These are phyloP conservation scores for Hirschioporus abietinus DNA, from an alignment of 768 basidiomycete genomes.

Conservation along the genomic window DNA sequence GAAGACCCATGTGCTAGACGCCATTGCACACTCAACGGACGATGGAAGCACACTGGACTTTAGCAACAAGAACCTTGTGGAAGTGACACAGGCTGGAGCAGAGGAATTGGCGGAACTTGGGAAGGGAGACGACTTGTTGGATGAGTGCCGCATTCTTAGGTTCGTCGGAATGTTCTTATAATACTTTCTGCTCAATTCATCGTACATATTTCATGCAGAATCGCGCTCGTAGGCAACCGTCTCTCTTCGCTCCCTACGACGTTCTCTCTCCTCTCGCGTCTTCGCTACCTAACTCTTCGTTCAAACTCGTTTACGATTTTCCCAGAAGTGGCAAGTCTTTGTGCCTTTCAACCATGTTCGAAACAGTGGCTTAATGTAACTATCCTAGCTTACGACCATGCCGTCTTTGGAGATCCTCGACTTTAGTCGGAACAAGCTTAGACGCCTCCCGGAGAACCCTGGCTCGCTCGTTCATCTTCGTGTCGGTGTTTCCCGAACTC, in stretches of 20 bases:
- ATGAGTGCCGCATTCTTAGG: slow-evolving; percentile 57
- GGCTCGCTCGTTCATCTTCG: slow-evolving; percentile 74
- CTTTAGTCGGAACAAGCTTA: slow-evolving; percentile 88
- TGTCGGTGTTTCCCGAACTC: slow-evolving; percentile 34
- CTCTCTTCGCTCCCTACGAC: slow-evolving; percentile 71
- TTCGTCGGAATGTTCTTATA: slow-evolving; percentile 27
- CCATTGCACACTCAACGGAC: slow-evolving; percentile 63
- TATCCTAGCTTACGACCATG: slow-evolving; percentile 70
- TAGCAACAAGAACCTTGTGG: slow-evolving; percentile 69
- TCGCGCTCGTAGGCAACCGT: slow-evolving; percentile 83
- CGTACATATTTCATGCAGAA: slow-evolving; percentile 37
- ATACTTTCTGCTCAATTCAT: slow-evolving; percentile 9
- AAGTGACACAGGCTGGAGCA: slow-evolving; percentile 70
- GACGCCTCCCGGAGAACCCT: slow-evolving; percentile 69
- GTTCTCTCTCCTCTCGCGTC: slow-evolving; percentile 63
- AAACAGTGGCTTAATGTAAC: slow-evolving; percentile 7
- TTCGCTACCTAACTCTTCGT: slow-evolving; percentile 85
- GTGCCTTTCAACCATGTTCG: slow-evolving; percentile 9
- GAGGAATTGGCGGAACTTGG: slow-evolving; percentile 67
- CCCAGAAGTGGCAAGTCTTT: slow-evolving; percentile 73
- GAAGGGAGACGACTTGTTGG: slow-evolving; percentile 38
- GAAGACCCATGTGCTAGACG: slow-evolving; percentile 58
- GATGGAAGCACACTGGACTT: slow-evolving; percentile 81
- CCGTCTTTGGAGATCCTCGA: slow-evolving; percentile 91
- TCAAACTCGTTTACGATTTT: slow-evolving; percentile 78